Evolutionary conservation across 2,329 filamentous ascomycete genomes (phyloP).

Genomic region (Conoideocrella luteorostrata): DNA sequence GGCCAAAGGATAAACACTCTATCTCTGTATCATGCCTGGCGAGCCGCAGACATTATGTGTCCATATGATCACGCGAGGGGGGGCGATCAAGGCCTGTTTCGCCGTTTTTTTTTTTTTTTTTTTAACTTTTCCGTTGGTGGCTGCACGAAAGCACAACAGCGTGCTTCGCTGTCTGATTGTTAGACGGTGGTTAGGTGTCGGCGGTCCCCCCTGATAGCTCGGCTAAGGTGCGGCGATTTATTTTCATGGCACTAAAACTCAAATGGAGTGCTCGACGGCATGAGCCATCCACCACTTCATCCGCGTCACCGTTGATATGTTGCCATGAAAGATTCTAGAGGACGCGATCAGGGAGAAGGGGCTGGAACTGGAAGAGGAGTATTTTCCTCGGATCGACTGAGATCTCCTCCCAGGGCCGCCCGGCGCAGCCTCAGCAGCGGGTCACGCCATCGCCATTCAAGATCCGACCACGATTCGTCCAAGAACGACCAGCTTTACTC

Average conservation of each 20-base stretch:
- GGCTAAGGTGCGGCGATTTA: slow-evolving; percentile 35
- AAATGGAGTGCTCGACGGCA: slow-evolving; percentile 22
- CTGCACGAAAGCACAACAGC: neutral
- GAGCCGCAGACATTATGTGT: neutral
- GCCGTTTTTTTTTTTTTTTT: neutral
- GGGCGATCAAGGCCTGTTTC: neutral
- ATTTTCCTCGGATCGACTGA: slow-evolving; percentile 24
- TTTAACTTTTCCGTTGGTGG: neutral
- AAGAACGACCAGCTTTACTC: slow-evolving; percentile 30
- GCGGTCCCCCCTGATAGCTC: slow-evolving; percentile 12
- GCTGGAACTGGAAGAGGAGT: slow-evolving; percentile 28
- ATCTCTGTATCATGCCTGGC: neutral
- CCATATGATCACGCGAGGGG: neutral
- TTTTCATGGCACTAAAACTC: slow-evolving; percentile 32
- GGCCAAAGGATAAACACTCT: neutral
- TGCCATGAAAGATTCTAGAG: slow-evolving; percentile 34
- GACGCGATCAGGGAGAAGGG: slow-evolving; percentile 29
- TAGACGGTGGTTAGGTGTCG: neutral
- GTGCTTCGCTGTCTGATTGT: neutral
- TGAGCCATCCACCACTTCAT: slow-evolving; percentile 25
- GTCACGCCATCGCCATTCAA: slow-evolving; percentile 26
- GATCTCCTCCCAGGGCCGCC: slow-evolving; percentile 25
- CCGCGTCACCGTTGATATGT: slow-evolving; percentile 31
- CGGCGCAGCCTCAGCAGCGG: slow-evolving; percentile 23
- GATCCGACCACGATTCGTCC: slow-evolving; percentile 24